These are phyloP conservation scores for Iodosphaeria phyllophila DNA, from an alignment of 2,329 filamentous ascomycete species.

Conservation along the genomic window DNA sequence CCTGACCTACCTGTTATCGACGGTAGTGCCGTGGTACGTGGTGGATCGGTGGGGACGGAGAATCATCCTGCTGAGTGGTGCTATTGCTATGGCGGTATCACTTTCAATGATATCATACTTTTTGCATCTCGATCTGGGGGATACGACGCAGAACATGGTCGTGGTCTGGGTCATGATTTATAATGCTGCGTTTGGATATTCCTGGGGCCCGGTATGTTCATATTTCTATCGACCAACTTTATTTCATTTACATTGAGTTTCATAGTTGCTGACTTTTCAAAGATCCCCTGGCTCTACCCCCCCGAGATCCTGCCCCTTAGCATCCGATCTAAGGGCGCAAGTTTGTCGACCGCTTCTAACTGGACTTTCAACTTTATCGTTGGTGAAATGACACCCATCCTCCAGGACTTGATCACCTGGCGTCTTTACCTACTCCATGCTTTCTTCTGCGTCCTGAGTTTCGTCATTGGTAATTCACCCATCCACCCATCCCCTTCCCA, in stretches of 20 bases:
- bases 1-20: slow-evolving; percentile 74
- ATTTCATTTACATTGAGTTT: neutral
- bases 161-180: slow-evolving; percentile 96
- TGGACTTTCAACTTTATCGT: slow-evolving; percentile 99
- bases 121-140: slow-evolving; percentile 72
- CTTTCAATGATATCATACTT: slow-evolving; percentile 89
- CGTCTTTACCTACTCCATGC: slow-evolving; percentile 87
- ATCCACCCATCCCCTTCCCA: neutral
- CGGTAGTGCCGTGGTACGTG: slow-evolving; percentile 91
- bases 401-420: slow-evolving; percentile 88
- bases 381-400: slow-evolving; percentile 80
- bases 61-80: slow-evolving; percentile 75
- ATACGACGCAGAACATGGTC: slow-evolving; percentile 61
- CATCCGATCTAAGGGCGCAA: slow-evolving; percentile 92
- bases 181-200: slow-evolving; percentile 89
- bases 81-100: slow-evolving; percentile 74
- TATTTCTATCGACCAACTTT: too few species aligned
- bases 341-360: slow-evolving; percentile 87
- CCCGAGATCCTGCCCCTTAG: slow-evolving; percentile 96
- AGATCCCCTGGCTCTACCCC: slow-evolving; percentile 89
- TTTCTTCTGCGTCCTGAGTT: slow-evolving; percentile 90
- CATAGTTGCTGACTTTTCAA: neutral
- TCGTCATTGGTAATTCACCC: slow-evolving; percentile 67
- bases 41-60: slow-evolving; percentile 85
- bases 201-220: slow-evolving; percentile 55